Base-by-base conservation (phyloP, 495 filamentous ascomycete species). In the Aspergillus panamensis region DNA sequence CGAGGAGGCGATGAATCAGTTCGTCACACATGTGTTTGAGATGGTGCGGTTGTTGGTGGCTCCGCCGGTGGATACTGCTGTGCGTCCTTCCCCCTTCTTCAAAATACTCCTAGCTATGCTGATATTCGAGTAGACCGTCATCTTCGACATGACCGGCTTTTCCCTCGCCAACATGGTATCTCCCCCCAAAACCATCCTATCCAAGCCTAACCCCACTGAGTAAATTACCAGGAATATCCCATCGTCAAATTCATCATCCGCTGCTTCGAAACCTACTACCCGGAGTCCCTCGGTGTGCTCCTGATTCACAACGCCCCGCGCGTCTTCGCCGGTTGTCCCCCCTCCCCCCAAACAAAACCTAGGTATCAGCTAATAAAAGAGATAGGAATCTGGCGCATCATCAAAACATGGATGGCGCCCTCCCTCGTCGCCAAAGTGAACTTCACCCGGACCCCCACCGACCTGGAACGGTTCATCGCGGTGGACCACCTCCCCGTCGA, bases 181-280 rank as follows among this genome's bases (percentile, higher is more conserved):
- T 5, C 35, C 35, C 14, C 5, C 8, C 35, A 39, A 3, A 13
- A 10, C n/a, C n/a, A n/a, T n/a, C n/a, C n/a, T n/a, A n/a, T n/a
- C n/a, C n/a, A n/a, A n/a, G n/a, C n/a, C n/a, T n/a, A n/a, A n/a
- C n/a, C n/a, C n/a, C n/a, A 39, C 14, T 12, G 35, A 39, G 35
- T 12, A 8, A 39, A 6, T 12, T 39, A 3, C 10, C 42, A 90
- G 88, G 92, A 97, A 67, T 96, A 96, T 69, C 82, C 87, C 0
- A 91, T 92, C 0, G 89, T 96, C 20, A 96, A 91, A 66, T 96
- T 95, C 75, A 92, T 97, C 79, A 91, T 96, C 73, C 91, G 91
- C 73, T 92, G 89, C 69, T 96, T 96, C 66, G 92, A 96, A 75
- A 90, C 89, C 20, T 95, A 96, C 70, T 97, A 96, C 67, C 92